Percentiles rank a stretch among this genome's conserved stretches.
These are phyloP conservation scores for Stemphylium vesicarium DNA, from an alignment of 2,329 filamentous ascomycete genomes.

Conservation along the genomic window DNA sequence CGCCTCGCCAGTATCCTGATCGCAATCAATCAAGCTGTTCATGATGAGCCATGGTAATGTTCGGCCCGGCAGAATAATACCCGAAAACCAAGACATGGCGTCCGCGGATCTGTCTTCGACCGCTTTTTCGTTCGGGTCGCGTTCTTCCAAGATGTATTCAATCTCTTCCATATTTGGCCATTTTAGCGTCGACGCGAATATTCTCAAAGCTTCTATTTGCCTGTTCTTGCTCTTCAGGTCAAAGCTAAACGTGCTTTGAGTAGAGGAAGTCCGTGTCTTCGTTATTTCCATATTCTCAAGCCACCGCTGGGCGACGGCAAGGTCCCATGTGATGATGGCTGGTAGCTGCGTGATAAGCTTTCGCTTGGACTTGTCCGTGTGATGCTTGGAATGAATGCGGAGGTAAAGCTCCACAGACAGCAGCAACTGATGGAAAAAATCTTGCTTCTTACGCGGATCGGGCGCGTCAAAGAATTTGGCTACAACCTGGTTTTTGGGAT, in stretches of 20 bases:
- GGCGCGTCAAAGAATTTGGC: conserved; percentile 71
- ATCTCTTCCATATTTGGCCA: conserved; percentile 76
- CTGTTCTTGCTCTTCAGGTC: conserved; percentile 69
- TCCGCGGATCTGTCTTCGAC: conserved; percentile 71
- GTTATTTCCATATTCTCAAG: conserved; percentile 72
- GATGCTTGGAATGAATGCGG: conserved; percentile 68
- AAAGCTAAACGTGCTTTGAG: conserved; percentile 60
- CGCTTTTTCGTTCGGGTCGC: conserved; percentile 56
- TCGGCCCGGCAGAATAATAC: conserved; percentile 72
- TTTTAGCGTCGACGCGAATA: conserved; percentile 74
- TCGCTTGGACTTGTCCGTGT: conserved; percentile 68
- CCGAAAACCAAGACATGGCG: conserved; percentile 78
- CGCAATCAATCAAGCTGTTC: conserved; percentile 78
- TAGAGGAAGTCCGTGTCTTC: conserved; percentile 58
- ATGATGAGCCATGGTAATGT: conserved; percentile 77
- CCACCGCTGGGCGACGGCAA: conserved; percentile 77
- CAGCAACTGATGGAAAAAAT: conserved; percentile 79
- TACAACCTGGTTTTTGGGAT: conserved; percentile 72
- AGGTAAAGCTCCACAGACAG: conserved; percentile 74
- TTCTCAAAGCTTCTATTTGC: conserved; percentile 71
- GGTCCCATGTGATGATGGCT: conserved; percentile 73
- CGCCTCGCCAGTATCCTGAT: conserved; percentile 70
- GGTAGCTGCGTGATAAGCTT: conserved; percentile 70
- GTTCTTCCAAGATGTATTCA: conserved; percentile 66
- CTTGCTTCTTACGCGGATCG: conserved; percentile 65